Evolutionary conservation across 768 basidiomycete genomes (phyloP).

Genomic region (Coprinellus micaceus): DNA sequence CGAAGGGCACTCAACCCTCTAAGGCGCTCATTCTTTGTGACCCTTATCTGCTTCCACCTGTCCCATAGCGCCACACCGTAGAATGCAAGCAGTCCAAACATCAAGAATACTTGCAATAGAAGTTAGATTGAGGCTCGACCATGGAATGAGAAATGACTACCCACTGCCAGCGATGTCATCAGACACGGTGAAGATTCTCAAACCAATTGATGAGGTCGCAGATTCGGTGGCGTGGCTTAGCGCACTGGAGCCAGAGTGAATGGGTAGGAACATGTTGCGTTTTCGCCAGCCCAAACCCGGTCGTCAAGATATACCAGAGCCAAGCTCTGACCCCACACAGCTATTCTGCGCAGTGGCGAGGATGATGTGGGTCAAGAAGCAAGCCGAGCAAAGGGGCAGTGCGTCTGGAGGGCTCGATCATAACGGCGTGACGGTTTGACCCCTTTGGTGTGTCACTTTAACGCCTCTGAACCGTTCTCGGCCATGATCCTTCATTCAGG

Average conservation of each 20-base stretch:
- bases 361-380: too few relatives aligned
- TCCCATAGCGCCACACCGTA: constrained; percentile 38
- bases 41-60: constrained; percentile 29
- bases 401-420: too few relatives aligned
- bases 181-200: background rate
- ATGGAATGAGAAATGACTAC: background rate
- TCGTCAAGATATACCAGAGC: background rate
- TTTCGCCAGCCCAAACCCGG: background rate
- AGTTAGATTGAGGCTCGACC: background rate
- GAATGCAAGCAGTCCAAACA: constrained; percentile 28
- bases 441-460: too few relatives aligned
- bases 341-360: background rate
- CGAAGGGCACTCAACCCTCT: background rate
- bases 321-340: background rate
- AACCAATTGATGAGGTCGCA: background rate
- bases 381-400: too few relatives aligned
- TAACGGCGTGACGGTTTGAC: too few relatives aligned
- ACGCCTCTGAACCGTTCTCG: too few relatives aligned
- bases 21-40: background rate
- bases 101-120: constrained; percentile 14
- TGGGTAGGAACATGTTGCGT: background rate
- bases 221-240: too few relatives aligned
- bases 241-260: too few relatives aligned
- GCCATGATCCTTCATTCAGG: too few relatives aligned
- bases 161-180: background rate